Conservation (phyloP, 768 basidiomycete species). For the Termitomyces sp. region DNA sequence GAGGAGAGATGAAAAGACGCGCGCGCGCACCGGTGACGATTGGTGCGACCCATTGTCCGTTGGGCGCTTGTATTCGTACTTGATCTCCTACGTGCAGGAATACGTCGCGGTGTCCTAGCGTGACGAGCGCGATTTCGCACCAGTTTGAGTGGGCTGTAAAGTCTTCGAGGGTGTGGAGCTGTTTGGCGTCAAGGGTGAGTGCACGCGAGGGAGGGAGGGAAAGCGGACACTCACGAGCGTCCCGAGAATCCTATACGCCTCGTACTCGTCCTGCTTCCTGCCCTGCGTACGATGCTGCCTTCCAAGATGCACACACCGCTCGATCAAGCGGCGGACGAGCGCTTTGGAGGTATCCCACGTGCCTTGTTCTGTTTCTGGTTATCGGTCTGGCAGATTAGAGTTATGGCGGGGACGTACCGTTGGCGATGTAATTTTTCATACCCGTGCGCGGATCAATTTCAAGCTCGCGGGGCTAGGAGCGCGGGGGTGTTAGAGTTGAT, state of each 20-base stretch:
- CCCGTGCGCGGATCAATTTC: conserved; percentile 83
- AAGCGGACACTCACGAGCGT: conserved; percentile 42
- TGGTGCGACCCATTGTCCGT: conserved; percentile 74
- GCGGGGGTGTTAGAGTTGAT: not conserved
- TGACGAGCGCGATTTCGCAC: conserved; percentile 77
- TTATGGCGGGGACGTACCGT: conserved; percentile 38
- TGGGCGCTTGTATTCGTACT: conserved; percentile 69
- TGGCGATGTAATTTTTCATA: conserved; percentile 96
- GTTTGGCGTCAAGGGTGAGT: not conserved
- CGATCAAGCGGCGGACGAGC: conserved; percentile 68
- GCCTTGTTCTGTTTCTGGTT: conserved; percentile 46
- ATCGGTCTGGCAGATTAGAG: no score
- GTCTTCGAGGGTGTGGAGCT: conserved; percentile 84
- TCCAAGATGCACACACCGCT: conserved; percentile 78
- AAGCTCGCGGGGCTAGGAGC: conserved; percentile 65
- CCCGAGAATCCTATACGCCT: conserved; percentile 79
- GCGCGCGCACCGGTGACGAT: conserved; percentile 63
- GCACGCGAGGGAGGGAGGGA: no score
- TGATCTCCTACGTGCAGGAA: conserved; percentile 87
- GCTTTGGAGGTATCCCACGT: conserved; percentile 88
- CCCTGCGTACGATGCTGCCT: conserved; percentile 56
- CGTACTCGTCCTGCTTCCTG: conserved; percentile 68
- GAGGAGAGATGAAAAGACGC: no score
- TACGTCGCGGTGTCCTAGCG: conserved; percentile 70
- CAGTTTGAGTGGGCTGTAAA: conserved; percentile 90